Evolutionary conservation across 2,329 filamentous ascomycete species (phyloP), one percentile per base, ranked within the genome.

Genomic region (Apiospora koreana): DNA sequence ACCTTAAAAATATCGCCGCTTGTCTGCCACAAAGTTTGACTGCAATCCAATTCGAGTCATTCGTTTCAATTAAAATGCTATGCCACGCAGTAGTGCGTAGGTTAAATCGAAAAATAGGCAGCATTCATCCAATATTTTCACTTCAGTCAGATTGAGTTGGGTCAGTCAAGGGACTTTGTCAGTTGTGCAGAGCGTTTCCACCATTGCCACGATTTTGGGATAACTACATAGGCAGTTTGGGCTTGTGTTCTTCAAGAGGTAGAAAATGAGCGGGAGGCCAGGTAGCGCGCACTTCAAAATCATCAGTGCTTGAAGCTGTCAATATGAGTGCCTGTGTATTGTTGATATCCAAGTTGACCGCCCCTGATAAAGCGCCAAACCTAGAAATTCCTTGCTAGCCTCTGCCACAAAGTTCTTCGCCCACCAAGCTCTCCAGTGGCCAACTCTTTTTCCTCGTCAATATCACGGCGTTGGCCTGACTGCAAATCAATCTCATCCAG

Each of bases 401-500:
- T 83, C 72, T 79, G 83, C 86, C 86, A 88, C 72, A 82, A 79
- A 0, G 83, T 74, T 18, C 74, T 73, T 23, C 73, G 68, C 5
- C 48, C 69, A 6, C 76, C 70, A 16, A 77, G 68, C 2, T 77
- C 77, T 2, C 76, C 78, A 6, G 69, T 72, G 43, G 74, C 76
- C 35, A 79, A 71, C 70, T 83, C 78, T 67, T 80, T 79, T 1
- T 74, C 81, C 71, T 84, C 82, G 43, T 90, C 87, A 64, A 90
- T 72, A 75, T 90, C 88, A 8, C 81, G 81, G 41, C 88, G 83
- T 68, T 86, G 83, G 0, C 89, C 89, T 1, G 86, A 85, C 65
- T 86, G 83, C 54, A 91, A 80, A 74, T 91, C 88, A 31, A 90
- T 85, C 69, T 89, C 87, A 69, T 84, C 79, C 7, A 82, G 77